Evolutionary conservation across 1,284 basidiomycete species (phyloP).

Genomic region (Irpex sp.): DNA sequence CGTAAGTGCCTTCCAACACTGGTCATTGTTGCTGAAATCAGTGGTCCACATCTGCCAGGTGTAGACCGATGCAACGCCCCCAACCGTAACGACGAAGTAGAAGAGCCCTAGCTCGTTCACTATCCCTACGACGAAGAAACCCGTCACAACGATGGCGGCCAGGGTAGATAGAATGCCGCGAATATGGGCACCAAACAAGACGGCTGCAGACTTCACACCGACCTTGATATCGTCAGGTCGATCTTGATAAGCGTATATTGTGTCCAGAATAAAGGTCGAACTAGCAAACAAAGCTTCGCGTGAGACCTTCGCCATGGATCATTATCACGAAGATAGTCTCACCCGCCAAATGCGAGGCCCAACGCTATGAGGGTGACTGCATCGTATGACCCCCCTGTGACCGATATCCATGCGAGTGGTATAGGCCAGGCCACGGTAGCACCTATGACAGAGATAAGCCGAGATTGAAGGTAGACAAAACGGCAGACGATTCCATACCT

Average conservation of each 20-base stretch:
- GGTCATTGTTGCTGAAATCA: background rate
- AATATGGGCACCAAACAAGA: constrained; percentile 53
- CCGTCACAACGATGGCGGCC: constrained; percentile 44
- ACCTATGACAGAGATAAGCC: background rate
- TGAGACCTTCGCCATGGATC: too few relatives aligned
- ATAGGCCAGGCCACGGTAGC: background rate
- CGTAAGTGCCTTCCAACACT: background rate
- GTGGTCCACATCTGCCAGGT: constrained; percentile 48
- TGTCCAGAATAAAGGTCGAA: constrained; percentile 72
- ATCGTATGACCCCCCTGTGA: constrained; percentile 17
- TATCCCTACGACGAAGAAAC: constrained; percentile 46
- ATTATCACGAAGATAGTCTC: background rate
- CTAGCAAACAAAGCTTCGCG: constrained; percentile 27
- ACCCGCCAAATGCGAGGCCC: background rate
- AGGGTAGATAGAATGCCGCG: constrained; percentile 51
- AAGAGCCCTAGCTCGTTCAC: constrained; percentile 45
- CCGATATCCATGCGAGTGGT: constrained; percentile 42
- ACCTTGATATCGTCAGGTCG: constrained; percentile 48
- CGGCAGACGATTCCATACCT: constrained; percentile 53
- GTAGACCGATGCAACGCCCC: constrained; percentile 43
- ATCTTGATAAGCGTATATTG: constrained; percentile 59
- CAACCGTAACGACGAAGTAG: constrained; percentile 55
- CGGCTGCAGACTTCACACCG: constrained; percentile 52
- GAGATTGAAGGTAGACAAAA: constrained; percentile 31
- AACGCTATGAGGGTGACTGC: background rate